phyloP scores from a whole-genome alignment of 2,329 filamentous ascomycete species.

The Colletotrichum neosansevieriae region DNA sequence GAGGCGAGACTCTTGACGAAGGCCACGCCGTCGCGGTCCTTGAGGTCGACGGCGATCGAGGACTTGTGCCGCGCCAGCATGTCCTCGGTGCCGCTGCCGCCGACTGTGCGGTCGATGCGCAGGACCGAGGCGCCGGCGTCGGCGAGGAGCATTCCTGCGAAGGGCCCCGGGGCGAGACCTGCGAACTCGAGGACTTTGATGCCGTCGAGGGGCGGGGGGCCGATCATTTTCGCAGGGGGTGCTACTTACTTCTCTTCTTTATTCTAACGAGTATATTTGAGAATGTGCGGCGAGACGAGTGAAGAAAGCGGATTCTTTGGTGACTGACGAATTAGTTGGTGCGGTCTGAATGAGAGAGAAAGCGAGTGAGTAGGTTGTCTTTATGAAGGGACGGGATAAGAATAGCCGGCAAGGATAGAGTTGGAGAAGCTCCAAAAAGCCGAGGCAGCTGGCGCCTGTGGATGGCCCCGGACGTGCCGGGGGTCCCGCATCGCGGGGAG shows the following conservation, averaged over 20 bases:
- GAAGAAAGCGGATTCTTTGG: too few species aligned
- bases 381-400: not conserved
- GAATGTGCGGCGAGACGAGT: too few species aligned
- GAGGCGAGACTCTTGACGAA: constrained; percentile 75
- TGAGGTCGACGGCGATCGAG: constrained; percentile 85
- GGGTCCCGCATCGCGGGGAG: constrained; percentile 6
- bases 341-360: too few species aligned
- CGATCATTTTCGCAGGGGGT: constrained; percentile 48
- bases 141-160: constrained; percentile 87
- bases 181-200: constrained; percentile 71
- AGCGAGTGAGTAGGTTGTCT: not conserved
- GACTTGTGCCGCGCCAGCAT: constrained; percentile 83
- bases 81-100: constrained; percentile 66
- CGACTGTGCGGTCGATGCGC: constrained; percentile 79
- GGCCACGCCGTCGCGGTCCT: constrained; percentile 70
- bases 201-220: constrained; percentile 58
- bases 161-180: constrained; percentile 79
- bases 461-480: not conserved
- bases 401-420: constrained; percentile 16
- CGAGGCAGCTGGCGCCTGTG: constrained; percentile 34
- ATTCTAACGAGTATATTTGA: not conserved
- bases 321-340: too few species aligned
- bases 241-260: too few species aligned
- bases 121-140: constrained; percentile 91
- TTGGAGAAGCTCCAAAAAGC: constrained; percentile 36